Percentiles rank a stretch among this genome's conserved stretches.
Conservation (phyloP, 768 basidiomycete genomes). For the Pisolithus tinctorius region DNA sequence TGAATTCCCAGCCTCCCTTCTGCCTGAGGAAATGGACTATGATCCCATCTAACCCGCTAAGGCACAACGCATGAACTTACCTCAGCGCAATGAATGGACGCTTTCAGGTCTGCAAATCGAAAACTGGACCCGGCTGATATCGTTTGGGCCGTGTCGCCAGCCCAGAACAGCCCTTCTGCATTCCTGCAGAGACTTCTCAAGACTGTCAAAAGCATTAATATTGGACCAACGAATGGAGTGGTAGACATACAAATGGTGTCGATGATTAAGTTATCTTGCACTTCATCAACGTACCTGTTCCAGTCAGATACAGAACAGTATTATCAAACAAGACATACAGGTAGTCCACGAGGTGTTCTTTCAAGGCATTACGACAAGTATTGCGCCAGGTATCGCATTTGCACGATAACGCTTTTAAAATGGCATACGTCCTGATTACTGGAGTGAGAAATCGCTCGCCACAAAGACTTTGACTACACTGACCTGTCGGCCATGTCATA, state of each 20-base stretch:
- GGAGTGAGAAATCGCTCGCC: background rate
- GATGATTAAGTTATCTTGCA: constrained; percentile 58
- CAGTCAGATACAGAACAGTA: background rate
- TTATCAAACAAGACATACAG: constrained; percentile 31
- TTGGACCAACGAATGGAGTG: background rate
- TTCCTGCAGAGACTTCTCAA: constrained; percentile 51
- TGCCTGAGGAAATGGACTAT: constrained; percentile 5
- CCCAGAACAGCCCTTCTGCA: constrained; percentile 59
- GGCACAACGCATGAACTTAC: constrained; percentile 22
- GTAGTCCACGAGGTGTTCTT: constrained; percentile 43
- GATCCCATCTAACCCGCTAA: background rate
- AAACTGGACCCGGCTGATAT: constrained; percentile 65
- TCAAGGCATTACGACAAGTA: background rate
- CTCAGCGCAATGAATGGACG: constrained; percentile 53
- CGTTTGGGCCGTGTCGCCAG: constrained; percentile 70
- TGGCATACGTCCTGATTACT: constrained; percentile 37
- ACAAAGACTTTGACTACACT: background rate
- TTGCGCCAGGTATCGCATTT: no score
- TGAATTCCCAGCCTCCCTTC: constrained; percentile 1
- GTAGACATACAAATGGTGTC: constrained; percentile 43
- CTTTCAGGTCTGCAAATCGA: constrained; percentile 57
- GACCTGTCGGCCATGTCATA: constrained; percentile 55
- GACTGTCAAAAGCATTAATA: constrained; percentile 31
- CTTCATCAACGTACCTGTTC: constrained; percentile 56
- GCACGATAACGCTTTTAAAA: constrained; percentile 30